Evolutionary conservation across 768 basidiomycete genomes (phyloP), one percentile per base, ranked within the genome.

Genomic region (Ramaria rubella): DNA sequence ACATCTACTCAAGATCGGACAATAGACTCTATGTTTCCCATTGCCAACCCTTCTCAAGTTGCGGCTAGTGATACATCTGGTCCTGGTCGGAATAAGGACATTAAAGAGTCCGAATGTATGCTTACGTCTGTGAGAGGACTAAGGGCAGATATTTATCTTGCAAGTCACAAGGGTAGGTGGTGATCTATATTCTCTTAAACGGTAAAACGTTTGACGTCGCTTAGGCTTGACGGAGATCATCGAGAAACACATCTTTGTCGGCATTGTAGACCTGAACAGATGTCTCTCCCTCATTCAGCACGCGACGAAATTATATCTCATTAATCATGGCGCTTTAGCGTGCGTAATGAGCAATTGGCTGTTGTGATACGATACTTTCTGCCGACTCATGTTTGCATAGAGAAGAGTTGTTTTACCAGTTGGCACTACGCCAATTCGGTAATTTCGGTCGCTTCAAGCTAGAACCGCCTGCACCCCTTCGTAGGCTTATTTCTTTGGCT

Each of bases 391-490:
- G 17, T 24, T 31, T 1, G 23, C 27, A 14, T 57, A 96, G 94
- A 0, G 93, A 96, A 64, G 93, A 96, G 62, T 76, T 96, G 31
- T 95, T 98, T 68, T 97, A 96, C 70, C 96, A 99, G 65, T 79
- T 99, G 6, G 91, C 83, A 1, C 71, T 98, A 26, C 78, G 90
- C 17, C 95, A 98, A 68, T 99, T 99, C 64, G 91, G 94, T 1
- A 80, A 88, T 59, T 81, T 88, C 60, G 78, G 81, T 58, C 77
- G 82, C 21, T 71, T 97, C 50, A 85, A 84, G 59, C 76, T 98
- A 2, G 85, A 94, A 33, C 94, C 95, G 1, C 75, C 94, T 2
- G 91, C 93, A 0, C 72, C 82, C 0, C 66, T 98, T 15, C 78
- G 77, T 2, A 79, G 78, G 11, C 73, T 98, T 50, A 64, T 99